Evolutionary conservation across 305 asterid species (phyloP), one percentile per base, ranked within the genome.

Genomic region (Fraxinus velutina): DNA sequence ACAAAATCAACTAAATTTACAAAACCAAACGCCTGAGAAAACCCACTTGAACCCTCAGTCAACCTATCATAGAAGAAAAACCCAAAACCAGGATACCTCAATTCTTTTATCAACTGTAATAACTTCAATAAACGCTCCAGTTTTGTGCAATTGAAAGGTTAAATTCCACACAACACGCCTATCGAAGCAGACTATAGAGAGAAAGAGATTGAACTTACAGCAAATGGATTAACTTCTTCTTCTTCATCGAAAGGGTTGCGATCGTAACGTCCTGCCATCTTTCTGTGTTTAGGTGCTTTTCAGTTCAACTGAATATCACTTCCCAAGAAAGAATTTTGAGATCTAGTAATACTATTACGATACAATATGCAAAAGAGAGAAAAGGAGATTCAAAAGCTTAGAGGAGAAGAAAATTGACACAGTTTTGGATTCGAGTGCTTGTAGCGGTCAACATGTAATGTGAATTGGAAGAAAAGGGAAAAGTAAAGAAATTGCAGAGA

Each of bases 201-300:
- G 12, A 24, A 6, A 44, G 36, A 84, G 21, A 80, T 13, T 13
- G 22, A 13, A 84, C 94, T 88, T 78, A 95, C 99, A 85, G 99
- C 87, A 79, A 95, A 95, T n/a, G 99, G 99, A 84, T 94, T 94
- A 87, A 94, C 98, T 91, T 93, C 97, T 13, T 93, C 94, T 82
- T 89, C 97, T 79, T 94, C 98, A 33, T 91, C 98, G 30, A 94
- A 94, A 76, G 98, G 98, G 75, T 94, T 94, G 55, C 88, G 92
- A 90, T 94, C 98, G 89, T 87, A 94, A 78, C 94, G 96, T 79
- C 97, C 90, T 29, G 97, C 98, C 99, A 95, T 95, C 79, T 72
- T 68, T 80, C 57, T 1, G 5, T 42, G 62, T 80, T 70, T 1
- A 6, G 52, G 77, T 15, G 75, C 80, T 66, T 75, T 9, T 52